These are phyloP conservation scores for Lachnum nothofagi DNA, from an alignment of 2,329 filamentous ascomycete genomes.

Conservation along the genomic window DNA sequence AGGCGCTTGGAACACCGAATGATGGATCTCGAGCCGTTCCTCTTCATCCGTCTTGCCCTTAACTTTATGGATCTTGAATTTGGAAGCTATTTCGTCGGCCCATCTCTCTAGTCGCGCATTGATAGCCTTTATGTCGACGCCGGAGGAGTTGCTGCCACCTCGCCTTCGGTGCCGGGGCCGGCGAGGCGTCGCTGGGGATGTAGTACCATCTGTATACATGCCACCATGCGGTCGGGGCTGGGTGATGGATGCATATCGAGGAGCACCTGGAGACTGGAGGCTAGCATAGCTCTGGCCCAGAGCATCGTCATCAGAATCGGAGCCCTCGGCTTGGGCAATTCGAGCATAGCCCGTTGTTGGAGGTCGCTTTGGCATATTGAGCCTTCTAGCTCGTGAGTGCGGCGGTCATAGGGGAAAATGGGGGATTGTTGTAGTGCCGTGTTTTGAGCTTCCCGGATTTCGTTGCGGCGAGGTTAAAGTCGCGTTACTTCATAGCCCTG, in stretches of 20 bases:
- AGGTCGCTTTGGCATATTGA: constrained; percentile 40
- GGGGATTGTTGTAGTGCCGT: background rate
- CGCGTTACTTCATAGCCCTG: background rate
- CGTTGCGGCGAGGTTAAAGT: background rate
- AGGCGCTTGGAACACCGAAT: constrained; percentile 92
- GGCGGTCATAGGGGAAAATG: background rate
- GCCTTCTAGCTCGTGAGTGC: background rate
- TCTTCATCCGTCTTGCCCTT: constrained; percentile 72
- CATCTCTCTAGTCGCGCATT: constrained; percentile 91
- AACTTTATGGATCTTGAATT: constrained; percentile 82
- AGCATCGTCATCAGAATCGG: constrained; percentile 65
- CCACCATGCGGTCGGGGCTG: constrained; percentile 57
- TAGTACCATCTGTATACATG: constrained; percentile 47
- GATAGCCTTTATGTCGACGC: constrained; percentile 96
- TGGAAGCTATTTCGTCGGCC: constrained; percentile 96
- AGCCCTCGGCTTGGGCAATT: constrained; percentile 73
- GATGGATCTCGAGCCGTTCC: constrained; percentile 88
- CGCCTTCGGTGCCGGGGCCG: constrained; percentile 44
- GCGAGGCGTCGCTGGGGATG: constrained; percentile 38
- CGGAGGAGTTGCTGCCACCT: constrained; percentile 68
- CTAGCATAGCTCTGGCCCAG: constrained; percentile 49
- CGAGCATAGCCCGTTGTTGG: constrained; percentile 79
- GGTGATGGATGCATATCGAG: constrained; percentile 59
- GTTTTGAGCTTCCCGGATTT: background rate
- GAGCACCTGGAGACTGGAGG: constrained; percentile 50